These are phyloP conservation scores for Rhododendron vialii DNA, from an alignment of 148 eudicot genomes.

Conservation along the genomic window DNA sequence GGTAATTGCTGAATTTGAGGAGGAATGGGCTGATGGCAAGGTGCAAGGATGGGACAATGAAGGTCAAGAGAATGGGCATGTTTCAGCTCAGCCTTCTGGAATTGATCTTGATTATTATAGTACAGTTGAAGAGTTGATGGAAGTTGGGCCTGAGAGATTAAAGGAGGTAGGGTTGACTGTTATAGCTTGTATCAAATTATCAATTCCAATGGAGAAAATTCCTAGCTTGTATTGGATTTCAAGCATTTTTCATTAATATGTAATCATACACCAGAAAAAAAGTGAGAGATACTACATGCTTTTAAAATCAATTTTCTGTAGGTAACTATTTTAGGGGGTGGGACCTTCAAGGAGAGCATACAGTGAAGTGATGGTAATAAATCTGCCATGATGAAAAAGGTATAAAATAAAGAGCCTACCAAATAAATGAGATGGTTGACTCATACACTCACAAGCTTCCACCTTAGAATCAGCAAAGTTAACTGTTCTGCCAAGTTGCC, in stretches of 20 bases:
- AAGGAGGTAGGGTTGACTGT: conserved; percentile 65
- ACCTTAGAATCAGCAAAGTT: background rate
- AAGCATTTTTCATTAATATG: background rate
- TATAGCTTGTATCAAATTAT: background rate
- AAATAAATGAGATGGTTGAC: background rate
- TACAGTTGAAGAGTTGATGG: conserved; percentile 79
- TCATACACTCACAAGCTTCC: background rate
- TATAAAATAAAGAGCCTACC: background rate
- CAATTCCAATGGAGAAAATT: background rate
- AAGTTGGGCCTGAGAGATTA: conserved; percentile 81
- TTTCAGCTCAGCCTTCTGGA: conserved; percentile 27
- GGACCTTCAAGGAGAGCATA: background rate
- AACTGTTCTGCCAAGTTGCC: background rate
- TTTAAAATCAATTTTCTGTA: background rate
- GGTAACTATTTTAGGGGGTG: background rate
- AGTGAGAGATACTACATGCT: background rate
- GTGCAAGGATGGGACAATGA: conserved; percentile 82
- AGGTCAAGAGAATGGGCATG: conserved; percentile 58
- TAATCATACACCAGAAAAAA: background rate
- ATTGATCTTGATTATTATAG: conserved; percentile 90
- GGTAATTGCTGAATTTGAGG: conserved; percentile 86
- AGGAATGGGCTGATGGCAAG: conserved; percentile 67
- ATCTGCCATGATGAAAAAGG: background rate
- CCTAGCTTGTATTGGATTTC: background rate
- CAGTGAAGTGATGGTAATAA: background rate